Conservation (phyloP, 2,329 filamentous ascomycete species). For the Aspergillus eucalypticola region DNA sequence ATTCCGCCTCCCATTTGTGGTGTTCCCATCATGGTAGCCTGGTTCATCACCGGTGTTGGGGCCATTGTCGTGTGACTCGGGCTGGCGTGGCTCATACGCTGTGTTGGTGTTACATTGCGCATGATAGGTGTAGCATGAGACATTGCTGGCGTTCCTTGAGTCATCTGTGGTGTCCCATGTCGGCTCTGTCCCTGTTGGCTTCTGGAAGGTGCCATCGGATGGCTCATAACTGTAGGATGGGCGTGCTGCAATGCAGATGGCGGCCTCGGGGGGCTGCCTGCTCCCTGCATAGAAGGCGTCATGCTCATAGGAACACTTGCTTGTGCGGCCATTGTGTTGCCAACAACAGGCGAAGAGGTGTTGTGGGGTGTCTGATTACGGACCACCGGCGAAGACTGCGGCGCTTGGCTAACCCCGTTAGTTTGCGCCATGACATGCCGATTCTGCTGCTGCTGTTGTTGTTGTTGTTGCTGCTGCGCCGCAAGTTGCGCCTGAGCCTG, state of each 20-base stretch:
- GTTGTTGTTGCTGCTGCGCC: constrained; percentile 37
- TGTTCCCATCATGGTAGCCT: constrained; percentile 39
- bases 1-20: constrained; percentile 41
- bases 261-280: constrained; percentile 48
- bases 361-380: constrained; percentile 50
- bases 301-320: constrained; percentile 47
- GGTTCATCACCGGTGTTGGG: constrained; percentile 48
- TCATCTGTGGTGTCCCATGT: constrained; percentile 51
- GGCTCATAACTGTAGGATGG: constrained; percentile 48
- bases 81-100: constrained; percentile 50
- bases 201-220: constrained; percentile 47
- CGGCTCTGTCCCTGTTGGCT: constrained; percentile 50
- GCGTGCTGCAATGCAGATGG: constrained; percentile 50
- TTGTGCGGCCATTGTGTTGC: constrained; percentile 41
- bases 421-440: constrained; percentile 53
- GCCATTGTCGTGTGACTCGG: constrained; percentile 45
- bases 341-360: constrained; percentile 48
- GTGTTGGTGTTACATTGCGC: constrained; percentile 49
- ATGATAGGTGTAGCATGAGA: constrained; percentile 51
- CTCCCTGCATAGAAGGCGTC: constrained; percentile 47
- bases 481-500: constrained; percentile 47
- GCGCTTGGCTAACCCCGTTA: constrained; percentile 44
- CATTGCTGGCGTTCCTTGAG: constrained; percentile 48
- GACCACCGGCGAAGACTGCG: constrained; percentile 50
- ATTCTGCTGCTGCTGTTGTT: constrained; percentile 43